Conservation (phyloP, 306 rosid species). For the Quercus glauca region DNA sequence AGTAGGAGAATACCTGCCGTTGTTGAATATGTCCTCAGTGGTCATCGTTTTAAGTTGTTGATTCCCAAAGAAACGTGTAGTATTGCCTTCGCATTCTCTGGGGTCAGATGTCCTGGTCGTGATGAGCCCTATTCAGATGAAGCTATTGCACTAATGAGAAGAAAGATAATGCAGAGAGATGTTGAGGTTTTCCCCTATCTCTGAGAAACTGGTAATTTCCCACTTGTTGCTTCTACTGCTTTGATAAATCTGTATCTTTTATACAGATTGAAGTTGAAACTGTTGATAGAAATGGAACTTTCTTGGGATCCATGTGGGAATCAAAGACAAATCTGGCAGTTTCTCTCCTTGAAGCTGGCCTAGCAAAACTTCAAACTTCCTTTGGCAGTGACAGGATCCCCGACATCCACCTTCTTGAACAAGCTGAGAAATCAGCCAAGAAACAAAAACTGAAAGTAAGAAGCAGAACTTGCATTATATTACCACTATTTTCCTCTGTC, state of each 20-base stretch:
- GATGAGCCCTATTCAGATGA: conserved; percentile 89
- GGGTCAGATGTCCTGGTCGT: conserved; percentile 98
- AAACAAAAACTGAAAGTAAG: conserved; percentile 82
- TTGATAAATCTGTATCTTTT: conserved; percentile 6
- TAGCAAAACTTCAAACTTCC: conserved; percentile 82
- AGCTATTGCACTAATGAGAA: conserved; percentile 94
- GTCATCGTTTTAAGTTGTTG: conserved; percentile 96
- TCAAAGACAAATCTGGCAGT: conserved; percentile 65
- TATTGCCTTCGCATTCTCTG: conserved; percentile 90
- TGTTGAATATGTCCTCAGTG: conserved; percentile 97
- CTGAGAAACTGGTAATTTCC: conserved; percentile 6
- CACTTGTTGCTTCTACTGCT: conserved; percentile 10
- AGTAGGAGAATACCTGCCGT: conserved; percentile 88
- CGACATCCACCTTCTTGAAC: conserved; percentile 77
- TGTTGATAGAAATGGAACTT: conserved; percentile 90
- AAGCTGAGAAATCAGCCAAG: conserved; percentile 87
- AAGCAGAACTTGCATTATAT: neutral
- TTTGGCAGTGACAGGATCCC: conserved; percentile 90
- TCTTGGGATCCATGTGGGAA: conserved; percentile 97
- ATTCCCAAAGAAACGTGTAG: conserved; percentile 99
- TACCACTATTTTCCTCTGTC: conserved; percentile 12
- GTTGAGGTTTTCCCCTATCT: conserved; percentile 65
- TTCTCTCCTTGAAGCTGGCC: conserved; percentile 87
- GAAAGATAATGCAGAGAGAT: conserved; percentile 98
- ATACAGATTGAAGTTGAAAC: conserved; percentile 92